These are phyloP conservation scores for Globisporangium canariense DNA, from an alignment of 352 stramenopile genomes.

Conservation along the genomic window DNA sequence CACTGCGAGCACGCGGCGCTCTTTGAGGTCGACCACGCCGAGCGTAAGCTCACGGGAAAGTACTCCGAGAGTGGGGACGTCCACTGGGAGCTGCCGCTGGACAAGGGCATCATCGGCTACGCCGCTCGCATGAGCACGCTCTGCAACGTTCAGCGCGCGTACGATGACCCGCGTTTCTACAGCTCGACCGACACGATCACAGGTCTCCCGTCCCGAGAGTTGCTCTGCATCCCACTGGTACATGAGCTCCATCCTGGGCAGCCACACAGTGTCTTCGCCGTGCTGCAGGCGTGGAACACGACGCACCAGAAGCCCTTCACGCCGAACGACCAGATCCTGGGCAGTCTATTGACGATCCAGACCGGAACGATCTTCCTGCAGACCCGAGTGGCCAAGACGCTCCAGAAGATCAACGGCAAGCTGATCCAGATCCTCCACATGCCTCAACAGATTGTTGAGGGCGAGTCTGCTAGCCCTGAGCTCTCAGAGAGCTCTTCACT, in stretches of 20 bases:
- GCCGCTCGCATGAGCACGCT: constrained; percentile 46
- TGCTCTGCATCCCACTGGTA: constrained; percentile 64
- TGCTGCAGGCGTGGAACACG: constrained; percentile 72
- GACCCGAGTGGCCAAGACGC: constrained; percentile 32
- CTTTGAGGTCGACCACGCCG: constrained; percentile 51
- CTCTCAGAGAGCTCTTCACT: background rate
- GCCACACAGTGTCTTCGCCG: constrained; percentile 46
- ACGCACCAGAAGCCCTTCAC: constrained; percentile 68
- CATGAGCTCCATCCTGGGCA: constrained; percentile 42
- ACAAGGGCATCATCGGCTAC: constrained; percentile 68
- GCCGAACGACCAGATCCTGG: constrained; percentile 70
- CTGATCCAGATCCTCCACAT: constrained; percentile 54
- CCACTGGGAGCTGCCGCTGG: constrained; percentile 58
- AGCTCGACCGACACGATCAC: constrained; percentile 75
- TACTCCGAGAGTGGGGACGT: constrained; percentile 43
- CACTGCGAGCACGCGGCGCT: constrained; percentile 70
- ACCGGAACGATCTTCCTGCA: constrained; percentile 57
- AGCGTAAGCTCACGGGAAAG: constrained; percentile 29
- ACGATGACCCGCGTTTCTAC: constrained; percentile 74
- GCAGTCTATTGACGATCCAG: constrained; percentile 53
- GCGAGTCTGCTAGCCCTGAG: background rate
- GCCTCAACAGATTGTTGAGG: constrained; percentile 35
- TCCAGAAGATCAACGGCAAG: constrained; percentile 61
- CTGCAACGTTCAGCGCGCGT: constrained; percentile 60
- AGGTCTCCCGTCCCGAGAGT: constrained; percentile 44